These are phyloP conservation scores for Zygosaccharomyces sapae DNA, from an alignment of 1,139 yeast genomes.

Conservation along the genomic window DNA sequence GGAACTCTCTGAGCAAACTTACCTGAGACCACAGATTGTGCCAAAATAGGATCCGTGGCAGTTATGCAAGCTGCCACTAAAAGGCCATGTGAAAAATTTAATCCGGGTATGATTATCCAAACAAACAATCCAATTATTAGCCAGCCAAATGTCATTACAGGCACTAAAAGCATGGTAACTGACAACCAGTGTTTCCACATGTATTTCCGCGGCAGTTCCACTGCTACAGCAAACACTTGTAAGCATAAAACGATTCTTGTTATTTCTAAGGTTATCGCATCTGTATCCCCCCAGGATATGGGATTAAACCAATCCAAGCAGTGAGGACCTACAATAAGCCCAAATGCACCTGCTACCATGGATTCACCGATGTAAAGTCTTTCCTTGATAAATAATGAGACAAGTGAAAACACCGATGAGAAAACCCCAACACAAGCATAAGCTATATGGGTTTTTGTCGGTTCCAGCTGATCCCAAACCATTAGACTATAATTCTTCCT, in stretches of 20 bases:
- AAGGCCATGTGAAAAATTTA: slow-evolving; percentile 71
- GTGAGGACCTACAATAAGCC: slow-evolving; percentile 90
- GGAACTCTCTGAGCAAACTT: slow-evolving; percentile 95
- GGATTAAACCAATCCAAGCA: slow-evolving; percentile 89
- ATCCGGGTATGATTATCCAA: slow-evolving; percentile 81
- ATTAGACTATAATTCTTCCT: slow-evolving; percentile 19
- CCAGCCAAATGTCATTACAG: slow-evolving; percentile 97
- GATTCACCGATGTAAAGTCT: slow-evolving; percentile 91
- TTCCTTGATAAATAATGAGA: slow-evolving; percentile 90
- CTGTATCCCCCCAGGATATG: slow-evolving; percentile 84
- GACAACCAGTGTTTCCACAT: slow-evolving; percentile 89
- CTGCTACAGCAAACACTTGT: slow-evolving; percentile 96
- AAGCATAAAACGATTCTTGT: slow-evolving; percentile 84
- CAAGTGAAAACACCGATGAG: slow-evolving; percentile 76
- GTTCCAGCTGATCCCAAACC: slow-evolving; percentile 40
- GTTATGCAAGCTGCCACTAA: slow-evolving; percentile 90
- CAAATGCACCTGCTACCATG: slow-evolving; percentile 86
- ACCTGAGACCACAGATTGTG: slow-evolving; percentile 98
- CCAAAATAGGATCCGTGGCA: slow-evolving; percentile 96
- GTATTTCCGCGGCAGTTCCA: slow-evolving; percentile 89
- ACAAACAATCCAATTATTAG: slow-evolving; percentile 77
- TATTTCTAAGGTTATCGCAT: slow-evolving; percentile 79
- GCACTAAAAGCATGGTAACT: slow-evolving; percentile 70
- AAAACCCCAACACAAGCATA: slow-evolving; percentile 92
- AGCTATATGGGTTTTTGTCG: slow-evolving; percentile 72